Evolutionary conservation across 1,139 yeast genomes (phyloP).

Genomic region (Yamadazyma epiphylla): DNA sequence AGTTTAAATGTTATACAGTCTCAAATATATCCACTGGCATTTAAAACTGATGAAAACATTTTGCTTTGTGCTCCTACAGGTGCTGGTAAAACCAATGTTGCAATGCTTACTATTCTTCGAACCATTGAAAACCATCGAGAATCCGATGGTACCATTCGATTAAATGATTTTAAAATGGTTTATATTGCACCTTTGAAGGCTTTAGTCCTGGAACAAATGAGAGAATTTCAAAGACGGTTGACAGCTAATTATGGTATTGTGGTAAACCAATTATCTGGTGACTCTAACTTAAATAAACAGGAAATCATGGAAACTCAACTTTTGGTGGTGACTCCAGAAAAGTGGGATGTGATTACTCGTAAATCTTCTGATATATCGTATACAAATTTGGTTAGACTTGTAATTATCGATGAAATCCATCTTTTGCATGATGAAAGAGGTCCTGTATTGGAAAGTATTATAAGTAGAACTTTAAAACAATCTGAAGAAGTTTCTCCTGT

Average conservation of each 20-base stretch:
- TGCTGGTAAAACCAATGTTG: conserved; percentile 99
- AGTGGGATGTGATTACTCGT: conserved; percentile 97
- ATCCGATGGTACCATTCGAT: conserved; percentile 45
- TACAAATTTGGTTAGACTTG: conserved; percentile 58
- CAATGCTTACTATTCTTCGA: conserved; percentile 76
- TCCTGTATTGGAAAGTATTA: conserved; percentile 86
- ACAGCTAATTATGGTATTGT: conserved; percentile 57
- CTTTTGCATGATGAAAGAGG: conserved; percentile 93
- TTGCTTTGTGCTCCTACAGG: conserved; percentile 98
- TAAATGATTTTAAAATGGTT: conserved; percentile 65
- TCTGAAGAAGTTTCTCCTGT: conserved; percentile 43
- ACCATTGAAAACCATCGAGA: conserved; percentile 61
- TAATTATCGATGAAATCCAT: conserved; percentile 94
- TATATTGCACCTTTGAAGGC: conserved; percentile 97
- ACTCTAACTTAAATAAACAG: conserved; percentile 85
- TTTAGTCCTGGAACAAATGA: conserved; percentile 89
- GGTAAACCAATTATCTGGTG: conserved; percentile 93
- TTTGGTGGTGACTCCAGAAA: conserved; percentile 95
- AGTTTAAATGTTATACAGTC: conserved; percentile 82
- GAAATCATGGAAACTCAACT: conserved; percentile 86
- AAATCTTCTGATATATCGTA: conserved; percentile 62
- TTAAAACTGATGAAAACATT: conserved; percentile 64
- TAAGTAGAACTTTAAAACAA: conserved; percentile 64
- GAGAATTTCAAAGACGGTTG: conserved; percentile 76
- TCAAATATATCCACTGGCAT: conserved; percentile 73